A percentile compares a stretch with the other conserved stretches of the same genome.
phyloP scores from a whole-genome alignment of 2,329 filamentous ascomycete genomes.

The Talaromyces amestolkiae region DNA sequence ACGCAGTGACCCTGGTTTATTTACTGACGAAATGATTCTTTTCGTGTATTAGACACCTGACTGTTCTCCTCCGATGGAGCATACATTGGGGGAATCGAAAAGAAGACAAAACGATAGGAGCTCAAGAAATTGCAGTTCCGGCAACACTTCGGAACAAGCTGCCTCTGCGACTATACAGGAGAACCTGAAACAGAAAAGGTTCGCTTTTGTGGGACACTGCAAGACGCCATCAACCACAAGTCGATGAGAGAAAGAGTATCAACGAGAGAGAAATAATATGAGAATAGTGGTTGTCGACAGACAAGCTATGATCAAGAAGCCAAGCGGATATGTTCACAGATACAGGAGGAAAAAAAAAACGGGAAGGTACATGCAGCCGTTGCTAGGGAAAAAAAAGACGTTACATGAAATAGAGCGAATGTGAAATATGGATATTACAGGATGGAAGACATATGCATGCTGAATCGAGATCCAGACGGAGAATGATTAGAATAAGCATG shows the following conservation, averaged over 20 bases:
- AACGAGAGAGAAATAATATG: not conserved
- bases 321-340: conserved; percentile 10
- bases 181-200: not conserved
- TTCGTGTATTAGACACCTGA: not conserved
- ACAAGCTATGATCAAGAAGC: conserved; percentile 7
- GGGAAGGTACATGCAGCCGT: conserved; percentile 12
- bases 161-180: conserved; percentile 1
- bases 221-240: not conserved
- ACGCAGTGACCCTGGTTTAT: no score
- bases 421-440: conserved; percentile 8
- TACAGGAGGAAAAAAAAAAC: not conserved
- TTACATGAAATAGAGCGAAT: conserved; percentile 11
- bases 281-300: conserved; percentile 2
- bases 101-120: not conserved
- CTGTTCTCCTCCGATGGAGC: not conserved
- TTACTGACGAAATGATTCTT: not conserved
- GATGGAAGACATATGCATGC: not conserved
- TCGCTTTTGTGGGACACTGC: not conserved
- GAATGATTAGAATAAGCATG: not conserved
- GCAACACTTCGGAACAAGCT: not conserved
- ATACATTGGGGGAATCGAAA: not conserved
- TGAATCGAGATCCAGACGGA: not conserved
- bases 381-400: conserved; percentile 19
- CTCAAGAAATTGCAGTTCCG: not conserved
- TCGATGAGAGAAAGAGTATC: not conserved